These are phyloP conservation scores for Cyclotella sp. DNA, from an alignment of 108 stramenopile species.

Conservation along the genomic window DNA sequence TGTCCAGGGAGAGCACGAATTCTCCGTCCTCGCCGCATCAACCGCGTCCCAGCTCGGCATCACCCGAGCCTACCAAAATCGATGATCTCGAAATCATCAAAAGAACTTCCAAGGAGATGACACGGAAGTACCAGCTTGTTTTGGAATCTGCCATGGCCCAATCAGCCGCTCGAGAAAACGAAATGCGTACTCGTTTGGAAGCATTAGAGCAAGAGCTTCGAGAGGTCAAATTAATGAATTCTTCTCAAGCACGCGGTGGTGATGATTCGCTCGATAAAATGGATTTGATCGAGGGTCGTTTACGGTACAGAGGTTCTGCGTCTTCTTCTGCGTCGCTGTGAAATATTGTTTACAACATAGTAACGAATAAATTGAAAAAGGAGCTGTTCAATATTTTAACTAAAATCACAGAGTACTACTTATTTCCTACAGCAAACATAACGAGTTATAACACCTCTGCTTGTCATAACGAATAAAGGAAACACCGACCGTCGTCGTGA, in stretches of 20 bases:
- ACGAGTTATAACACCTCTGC: no score
- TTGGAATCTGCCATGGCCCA: slow-evolving; percentile 37
- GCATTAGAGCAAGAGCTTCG: slow-evolving; percentile 72
- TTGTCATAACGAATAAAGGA: no score
- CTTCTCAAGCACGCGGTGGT: background rate
- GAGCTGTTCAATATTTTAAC: no score
- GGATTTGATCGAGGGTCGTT: background rate
- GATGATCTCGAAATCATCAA: slow-evolving; percentile 27
- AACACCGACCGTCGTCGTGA: no score
- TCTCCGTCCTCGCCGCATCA: slow-evolving; percentile 29
- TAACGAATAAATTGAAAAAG: no score
- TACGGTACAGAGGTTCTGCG: background rate
- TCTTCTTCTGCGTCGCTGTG: background rate
- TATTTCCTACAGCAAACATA: no score
- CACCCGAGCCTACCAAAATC: background rate
- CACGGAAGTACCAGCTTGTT: slow-evolving; percentile 26
- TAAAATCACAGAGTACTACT: no score
- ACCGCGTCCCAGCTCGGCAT: background rate
- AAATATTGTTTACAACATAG: background rate
- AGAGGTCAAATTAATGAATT: slow-evolving; percentile 23
- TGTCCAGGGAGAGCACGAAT: background rate
- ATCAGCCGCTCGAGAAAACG: slow-evolving; percentile 40
- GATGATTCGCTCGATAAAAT: background rate
- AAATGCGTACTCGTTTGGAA: slow-evolving; percentile 62
- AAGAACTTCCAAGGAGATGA: slow-evolving; percentile 13